Conservation (phyloP, 495 filamentous ascomycete genomes). For the Ascodesmis nigricans region DNA sequence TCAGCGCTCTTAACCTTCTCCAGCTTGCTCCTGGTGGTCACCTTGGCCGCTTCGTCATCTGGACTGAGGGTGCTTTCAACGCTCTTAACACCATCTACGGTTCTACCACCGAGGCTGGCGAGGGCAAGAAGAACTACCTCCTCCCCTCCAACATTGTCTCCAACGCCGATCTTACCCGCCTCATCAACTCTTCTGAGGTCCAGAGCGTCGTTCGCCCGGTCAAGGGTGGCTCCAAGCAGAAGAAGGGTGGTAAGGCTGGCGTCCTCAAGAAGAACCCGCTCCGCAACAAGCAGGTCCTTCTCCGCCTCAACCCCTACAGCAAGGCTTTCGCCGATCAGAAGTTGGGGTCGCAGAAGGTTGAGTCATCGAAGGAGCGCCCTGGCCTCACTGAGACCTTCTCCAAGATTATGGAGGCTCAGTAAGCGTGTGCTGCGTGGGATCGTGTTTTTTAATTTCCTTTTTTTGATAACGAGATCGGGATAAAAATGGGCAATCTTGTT, state of each 20-base stretch:
- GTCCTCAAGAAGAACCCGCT: conserved; percentile 99
- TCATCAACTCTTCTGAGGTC: conserved; percentile 98
- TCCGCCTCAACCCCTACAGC: conserved; percentile 94
- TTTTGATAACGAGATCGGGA: too few species aligned
- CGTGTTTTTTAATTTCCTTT: too few species aligned
- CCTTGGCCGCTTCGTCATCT: conserved; percentile 96
- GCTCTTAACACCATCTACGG: conserved; percentile 93
- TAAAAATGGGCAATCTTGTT: too few species aligned
- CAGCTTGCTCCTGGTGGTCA: conserved; percentile 96
- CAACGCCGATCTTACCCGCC: conserved; percentile 79
- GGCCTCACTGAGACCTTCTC: conserved; percentile 17
- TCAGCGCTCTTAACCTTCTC: conserved; percentile 91
- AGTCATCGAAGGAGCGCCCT: conserved; percentile 22
- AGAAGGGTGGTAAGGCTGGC: conserved; percentile 40
- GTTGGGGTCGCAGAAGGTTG: conserved; percentile 40
- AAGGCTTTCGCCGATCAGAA: conserved; percentile 64
- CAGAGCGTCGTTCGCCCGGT: conserved; percentile 77
- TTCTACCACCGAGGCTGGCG: conserved; percentile 56
- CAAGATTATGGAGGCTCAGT: conserved; percentile 15
- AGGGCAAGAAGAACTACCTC: conserved; percentile 94
- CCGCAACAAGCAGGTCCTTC: conserved; percentile 87
- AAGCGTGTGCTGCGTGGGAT: conserved; percentile 5
- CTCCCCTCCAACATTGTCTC: conserved; percentile 69
- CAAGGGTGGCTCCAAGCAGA: conserved; percentile 72
- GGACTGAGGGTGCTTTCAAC: conserved; percentile 90